These are phyloP conservation scores for Neurospora pannonica DNA, from an alignment of 495 filamentous ascomycete genomes.

Conservation along the genomic window DNA sequence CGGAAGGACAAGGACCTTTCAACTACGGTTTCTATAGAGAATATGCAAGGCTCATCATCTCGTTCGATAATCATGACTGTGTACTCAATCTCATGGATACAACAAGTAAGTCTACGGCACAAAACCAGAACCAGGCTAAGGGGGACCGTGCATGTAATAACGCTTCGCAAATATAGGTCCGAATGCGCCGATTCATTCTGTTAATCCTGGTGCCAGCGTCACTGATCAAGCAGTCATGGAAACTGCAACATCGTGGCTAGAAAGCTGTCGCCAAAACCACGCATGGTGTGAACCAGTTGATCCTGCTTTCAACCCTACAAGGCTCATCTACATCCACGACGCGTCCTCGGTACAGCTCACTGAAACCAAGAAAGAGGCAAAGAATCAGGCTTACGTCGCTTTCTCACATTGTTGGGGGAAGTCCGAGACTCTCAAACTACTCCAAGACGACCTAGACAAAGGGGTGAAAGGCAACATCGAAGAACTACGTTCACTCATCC, in stretches of 20 bases:
- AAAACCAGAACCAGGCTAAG: background rate
- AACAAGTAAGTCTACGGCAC: background rate
- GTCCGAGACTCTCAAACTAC: background rate
- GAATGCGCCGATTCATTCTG: background rate
- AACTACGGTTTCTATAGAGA: rapidly evolving
- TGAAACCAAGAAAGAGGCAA: background rate
- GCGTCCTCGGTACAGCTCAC: background rate
- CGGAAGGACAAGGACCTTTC: background rate
- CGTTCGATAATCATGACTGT: rapidly evolving
- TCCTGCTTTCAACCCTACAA: background rate
- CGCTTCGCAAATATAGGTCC: background rate
- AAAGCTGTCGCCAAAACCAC: background rate
- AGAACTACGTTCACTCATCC: background rate
- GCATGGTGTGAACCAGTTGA: background rate
- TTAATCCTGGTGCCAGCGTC: background rate
- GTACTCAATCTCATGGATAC: background rate
- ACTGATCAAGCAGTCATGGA: background rate
- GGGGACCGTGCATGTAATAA: background rate
- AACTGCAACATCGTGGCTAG: background rate
- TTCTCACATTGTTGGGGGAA: background rate
- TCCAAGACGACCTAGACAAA: background rate
- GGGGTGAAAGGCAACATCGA: background rate
- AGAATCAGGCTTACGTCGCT: background rate
- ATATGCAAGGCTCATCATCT: rapidly evolving
- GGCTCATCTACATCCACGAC: background rate